These are phyloP conservation scores for Cotoneaster glaucophyllus DNA, from an alignment of 306 rosid species.

Conservation along the genomic window DNA sequence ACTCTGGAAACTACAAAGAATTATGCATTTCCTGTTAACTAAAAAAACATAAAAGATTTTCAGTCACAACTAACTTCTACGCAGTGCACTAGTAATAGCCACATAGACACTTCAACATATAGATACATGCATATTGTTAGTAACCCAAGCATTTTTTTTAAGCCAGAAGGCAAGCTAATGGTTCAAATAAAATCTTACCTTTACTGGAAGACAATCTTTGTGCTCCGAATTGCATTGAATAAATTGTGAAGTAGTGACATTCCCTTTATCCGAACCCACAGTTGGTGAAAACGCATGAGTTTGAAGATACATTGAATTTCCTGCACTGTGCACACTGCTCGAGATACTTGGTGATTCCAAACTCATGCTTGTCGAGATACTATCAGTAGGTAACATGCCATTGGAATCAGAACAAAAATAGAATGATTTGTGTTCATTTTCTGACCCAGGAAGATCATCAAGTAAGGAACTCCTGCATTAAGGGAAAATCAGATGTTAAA, in stretches of 20 bases:
- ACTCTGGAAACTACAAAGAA: background rate
- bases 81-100: background rate
- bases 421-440: slow-evolving; percentile 29
- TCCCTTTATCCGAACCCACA: slow-evolving; percentile 26
- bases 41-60: background rate
- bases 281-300: slow-evolving; percentile 25
- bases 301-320: slow-evolving; percentile 23
- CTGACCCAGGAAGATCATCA: slow-evolving; percentile 44
- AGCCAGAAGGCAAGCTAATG: background rate
- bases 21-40: background rate
- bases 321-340: slow-evolving; percentile 6
- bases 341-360: slow-evolving; percentile 19
- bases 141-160: background rate
- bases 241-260: slow-evolving; percentile 19
- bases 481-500: slow-evolving; percentile 13
- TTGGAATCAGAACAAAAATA: slow-evolving; percentile 37
- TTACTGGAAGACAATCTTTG: slow-evolving; percentile 19
- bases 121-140: background rate
- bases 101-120: background rate
- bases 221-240: slow-evolving; percentile 27
- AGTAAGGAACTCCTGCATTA: slow-evolving; percentile 60
- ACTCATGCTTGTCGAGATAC: slow-evolving; percentile 3
- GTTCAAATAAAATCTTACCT: slow-evolving; percentile 33
- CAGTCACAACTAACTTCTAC: background rate
- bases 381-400: slow-evolving; percentile 28